phyloP scores from a whole-genome alignment of 768 basidiomycete genomes.

The Lentinula guzmanii region DNA sequence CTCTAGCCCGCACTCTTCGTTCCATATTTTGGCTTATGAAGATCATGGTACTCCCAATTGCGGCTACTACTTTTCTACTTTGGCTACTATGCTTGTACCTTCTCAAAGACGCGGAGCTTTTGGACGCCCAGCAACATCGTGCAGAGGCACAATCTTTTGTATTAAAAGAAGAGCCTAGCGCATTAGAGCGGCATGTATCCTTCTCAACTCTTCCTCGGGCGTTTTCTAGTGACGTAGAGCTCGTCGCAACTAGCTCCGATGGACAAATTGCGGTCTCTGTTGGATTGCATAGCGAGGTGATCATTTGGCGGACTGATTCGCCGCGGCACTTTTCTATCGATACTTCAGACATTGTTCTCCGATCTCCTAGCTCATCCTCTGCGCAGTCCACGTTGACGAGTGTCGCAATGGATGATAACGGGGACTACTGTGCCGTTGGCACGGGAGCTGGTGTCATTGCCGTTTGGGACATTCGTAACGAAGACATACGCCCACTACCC shows the following conservation, averaged over 20 bases:
- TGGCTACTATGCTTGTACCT: constrained; percentile 80
- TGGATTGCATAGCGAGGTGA: constrained; percentile 73
- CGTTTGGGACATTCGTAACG: constrained; percentile 51
- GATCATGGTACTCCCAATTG: constrained; percentile 83
- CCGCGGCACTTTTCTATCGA: constrained; percentile 41
- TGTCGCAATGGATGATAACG: constrained; percentile 56
- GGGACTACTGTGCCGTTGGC: constrained; percentile 64
- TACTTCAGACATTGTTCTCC: constrained; percentile 44
- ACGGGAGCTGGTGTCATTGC: constrained; percentile 61
- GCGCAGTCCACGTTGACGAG: constrained; percentile 47
- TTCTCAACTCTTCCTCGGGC: constrained; percentile 77
- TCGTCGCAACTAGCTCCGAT: constrained; percentile 65
- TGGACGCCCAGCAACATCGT: constrained; percentile 77
- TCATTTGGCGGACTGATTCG: constrained; percentile 53
- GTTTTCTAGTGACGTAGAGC: constrained; percentile 77
- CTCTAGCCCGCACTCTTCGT: constrained; percentile 38
- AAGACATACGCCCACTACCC: constrained; percentile 28
- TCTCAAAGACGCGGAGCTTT: constrained; percentile 84
- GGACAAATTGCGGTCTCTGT: constrained; percentile 65
- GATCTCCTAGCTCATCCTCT: constrained; percentile 41
- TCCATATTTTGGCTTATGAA: constrained; percentile 71
- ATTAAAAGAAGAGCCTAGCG: constrained; percentile 19
- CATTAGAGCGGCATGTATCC: constrained; percentile 37
- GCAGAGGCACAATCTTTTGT: constrained; percentile 35
- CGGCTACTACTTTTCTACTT: constrained; percentile 63